These are phyloP conservation scores for Lizonia empirigonia DNA, from an alignment of 2,329 filamentous ascomycete species.

Conservation along the genomic window DNA sequence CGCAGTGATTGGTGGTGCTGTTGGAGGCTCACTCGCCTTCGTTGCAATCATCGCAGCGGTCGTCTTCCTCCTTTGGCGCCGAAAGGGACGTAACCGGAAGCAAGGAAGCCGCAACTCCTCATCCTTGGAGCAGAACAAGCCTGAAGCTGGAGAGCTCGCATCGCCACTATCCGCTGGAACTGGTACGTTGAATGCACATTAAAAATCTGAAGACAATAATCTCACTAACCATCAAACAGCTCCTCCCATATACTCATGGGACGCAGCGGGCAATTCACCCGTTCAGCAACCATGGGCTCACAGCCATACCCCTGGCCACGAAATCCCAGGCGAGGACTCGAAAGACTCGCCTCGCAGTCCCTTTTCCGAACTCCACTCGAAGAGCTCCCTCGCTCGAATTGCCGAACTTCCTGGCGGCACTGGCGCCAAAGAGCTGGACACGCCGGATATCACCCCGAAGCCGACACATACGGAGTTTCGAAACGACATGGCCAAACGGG, in stretches of 20 bases:
- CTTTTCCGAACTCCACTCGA: constrained; percentile 7
- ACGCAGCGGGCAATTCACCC: neutral
- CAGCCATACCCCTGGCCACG: neutral
- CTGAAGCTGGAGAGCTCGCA: neutral
- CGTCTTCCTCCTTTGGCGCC: constrained; percentile 8
- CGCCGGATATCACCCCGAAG: neutral
- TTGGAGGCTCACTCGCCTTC: constrained; percentile 3
- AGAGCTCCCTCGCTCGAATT: neutral
- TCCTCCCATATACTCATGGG: constrained; percentile 10
- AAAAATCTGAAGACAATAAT: neutral
- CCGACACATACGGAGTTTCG: neutral
- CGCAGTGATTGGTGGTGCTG: constrained; percentile 9
- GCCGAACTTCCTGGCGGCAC: constrained; percentile 8
- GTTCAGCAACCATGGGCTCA: neutral
- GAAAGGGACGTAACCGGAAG: neutral
- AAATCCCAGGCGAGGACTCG: constrained; percentile 3
- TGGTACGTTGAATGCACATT: neutral
- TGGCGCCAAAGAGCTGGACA: constrained; percentile 3
- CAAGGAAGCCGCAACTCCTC: neutral
- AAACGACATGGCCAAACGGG: neutral
- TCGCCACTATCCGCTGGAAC: constrained; percentile 4
- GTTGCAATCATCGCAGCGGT: neutral
- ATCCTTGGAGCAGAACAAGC: constrained; percentile 1
- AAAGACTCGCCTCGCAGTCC: neutral
- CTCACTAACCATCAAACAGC: neutral